Conservation (phyloP, 805 yeast species). For the Candida dendrica region DNA sequence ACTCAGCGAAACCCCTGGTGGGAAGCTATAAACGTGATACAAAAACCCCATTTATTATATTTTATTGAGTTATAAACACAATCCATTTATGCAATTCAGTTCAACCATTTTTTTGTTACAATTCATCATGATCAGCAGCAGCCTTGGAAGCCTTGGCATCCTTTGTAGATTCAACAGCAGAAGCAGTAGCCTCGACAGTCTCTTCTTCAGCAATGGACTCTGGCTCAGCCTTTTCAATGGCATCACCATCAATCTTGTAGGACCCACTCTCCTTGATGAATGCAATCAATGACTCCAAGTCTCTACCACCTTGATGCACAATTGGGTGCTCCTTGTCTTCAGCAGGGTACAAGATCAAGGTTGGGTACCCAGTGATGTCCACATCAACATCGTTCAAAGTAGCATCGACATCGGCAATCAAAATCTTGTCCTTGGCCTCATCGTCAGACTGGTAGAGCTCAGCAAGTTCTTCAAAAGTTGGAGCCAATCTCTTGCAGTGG, state of each 20-base stretch:
- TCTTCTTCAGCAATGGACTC: constrained; percentile 6
- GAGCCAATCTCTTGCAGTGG: constrained; percentile 88
- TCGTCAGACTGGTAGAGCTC: constrained; percentile 48
- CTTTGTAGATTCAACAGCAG: background rate
- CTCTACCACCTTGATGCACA: constrained; percentile 64
- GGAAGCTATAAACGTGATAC: constrained; percentile 23
- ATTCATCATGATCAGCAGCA: constrained; percentile 9
- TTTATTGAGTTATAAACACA: too few relatives aligned
- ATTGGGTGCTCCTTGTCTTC: constrained; percentile 63
- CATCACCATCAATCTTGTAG: constrained; percentile 48
- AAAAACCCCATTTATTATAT: too few relatives aligned
- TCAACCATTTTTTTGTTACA: background rate
- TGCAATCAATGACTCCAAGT: constrained; percentile 56
- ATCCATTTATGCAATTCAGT: too few relatives aligned
- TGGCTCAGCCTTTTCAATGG: constrained; percentile 10
- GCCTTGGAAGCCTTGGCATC: constrained; percentile 1
- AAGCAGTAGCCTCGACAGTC: constrained; percentile 6
- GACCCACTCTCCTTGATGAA: constrained; percentile 71
- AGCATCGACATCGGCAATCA: constrained; percentile 84
- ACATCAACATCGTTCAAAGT: constrained; percentile 83
- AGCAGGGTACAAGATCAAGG: constrained; percentile 86
- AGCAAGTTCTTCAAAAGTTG: constrained; percentile 83
- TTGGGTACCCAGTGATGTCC: constrained; percentile 86
- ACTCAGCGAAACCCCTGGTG: constrained; percentile 32
- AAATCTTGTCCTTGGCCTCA: constrained; percentile 44